These are phyloP conservation scores for Eucalyptus polyanthemos DNA, from an alignment of 345 rosid genomes.

Conservation along the genomic window DNA sequence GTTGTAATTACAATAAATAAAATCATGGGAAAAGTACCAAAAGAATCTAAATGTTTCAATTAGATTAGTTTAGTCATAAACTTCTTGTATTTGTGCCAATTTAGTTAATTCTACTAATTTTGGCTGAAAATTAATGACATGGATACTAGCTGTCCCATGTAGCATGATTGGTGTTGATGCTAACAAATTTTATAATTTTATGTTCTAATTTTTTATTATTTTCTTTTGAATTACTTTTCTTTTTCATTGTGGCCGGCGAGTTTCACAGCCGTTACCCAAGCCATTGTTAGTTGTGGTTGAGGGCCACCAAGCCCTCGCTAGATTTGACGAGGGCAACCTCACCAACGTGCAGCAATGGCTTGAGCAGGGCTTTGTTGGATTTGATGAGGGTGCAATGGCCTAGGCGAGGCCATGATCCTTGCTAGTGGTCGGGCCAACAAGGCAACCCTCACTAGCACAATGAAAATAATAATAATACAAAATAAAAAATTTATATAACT, in stretches of 20 bases:
- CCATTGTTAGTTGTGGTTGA: neutral
- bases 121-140: too few relatives aligned
- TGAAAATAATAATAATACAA: too few relatives aligned
- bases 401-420: too few relatives aligned
- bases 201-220: too few relatives aligned
- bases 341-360: too few relatives aligned
- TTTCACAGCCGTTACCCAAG: accelerated
- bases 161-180: neutral
- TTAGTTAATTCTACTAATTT: neutral
- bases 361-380: neutral
- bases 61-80: neutral
- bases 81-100: neutral
- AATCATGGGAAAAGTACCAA: neutral
- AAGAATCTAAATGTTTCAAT: neutral
- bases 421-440: neutral
- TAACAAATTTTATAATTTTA: too few relatives aligned
- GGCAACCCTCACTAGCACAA: neutral
- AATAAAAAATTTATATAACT: too few relatives aligned
- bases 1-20: neutral
- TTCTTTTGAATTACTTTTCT: too few relatives aligned
- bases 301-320: neutral
- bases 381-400: neutral
- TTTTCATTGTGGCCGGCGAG: neutral
- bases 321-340: neutral
- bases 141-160: neutral